A percentile compares a stretch with the other conserved stretches of the same genome.
Evolutionary conservation across 1,139 yeast species (phyloP).

Genomic region (Blastobotrys aristatus): DNA sequence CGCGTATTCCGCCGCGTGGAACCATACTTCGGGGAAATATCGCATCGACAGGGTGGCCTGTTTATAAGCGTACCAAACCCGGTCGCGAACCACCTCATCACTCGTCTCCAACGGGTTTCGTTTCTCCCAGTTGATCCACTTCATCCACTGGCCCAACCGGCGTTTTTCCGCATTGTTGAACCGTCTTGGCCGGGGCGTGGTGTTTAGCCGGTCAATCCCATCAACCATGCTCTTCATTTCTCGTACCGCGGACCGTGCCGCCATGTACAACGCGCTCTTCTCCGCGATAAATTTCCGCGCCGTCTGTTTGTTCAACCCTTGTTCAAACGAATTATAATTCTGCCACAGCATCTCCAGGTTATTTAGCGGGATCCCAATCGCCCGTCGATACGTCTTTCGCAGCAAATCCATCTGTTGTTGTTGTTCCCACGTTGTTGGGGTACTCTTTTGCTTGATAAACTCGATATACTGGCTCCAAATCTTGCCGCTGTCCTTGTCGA

Average conservation of each 20-base stretch:
- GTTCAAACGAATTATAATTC: constrained; percentile 78
- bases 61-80: constrained; percentile 70
- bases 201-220: constrained; percentile 40
- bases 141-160: constrained; percentile 51
- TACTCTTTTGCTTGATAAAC: constrained; percentile 76
- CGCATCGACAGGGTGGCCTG: constrained; percentile 64
- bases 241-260: constrained; percentile 71
- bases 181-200: constrained; percentile 36
- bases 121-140: constrained; percentile 78
- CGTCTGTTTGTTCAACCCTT: constrained; percentile 63
- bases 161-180: constrained; percentile 38
- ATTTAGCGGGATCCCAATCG: constrained; percentile 65
- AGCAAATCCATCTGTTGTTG: constrained; percentile 76
- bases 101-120: constrained; percentile 61
- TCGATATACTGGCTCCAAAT: constrained; percentile 81
- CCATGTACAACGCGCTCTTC: constrained; percentile 82
- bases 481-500: constrained; percentile 65
- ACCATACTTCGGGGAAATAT: constrained; percentile 84
- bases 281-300: constrained; percentile 86
- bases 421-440: constrained; percentile 78
- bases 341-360: constrained; percentile 78
- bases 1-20: constrained; percentile 49
- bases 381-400: constrained; percentile 67
- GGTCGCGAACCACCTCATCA: constrained; percentile 43
- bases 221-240: constrained; percentile 61